A percentile compares a stretch with the other conserved stretches of the same genome.
Conservation (phyloP, 2,329 filamentous ascomycete genomes). For the Monosporascus sp. region DNA sequence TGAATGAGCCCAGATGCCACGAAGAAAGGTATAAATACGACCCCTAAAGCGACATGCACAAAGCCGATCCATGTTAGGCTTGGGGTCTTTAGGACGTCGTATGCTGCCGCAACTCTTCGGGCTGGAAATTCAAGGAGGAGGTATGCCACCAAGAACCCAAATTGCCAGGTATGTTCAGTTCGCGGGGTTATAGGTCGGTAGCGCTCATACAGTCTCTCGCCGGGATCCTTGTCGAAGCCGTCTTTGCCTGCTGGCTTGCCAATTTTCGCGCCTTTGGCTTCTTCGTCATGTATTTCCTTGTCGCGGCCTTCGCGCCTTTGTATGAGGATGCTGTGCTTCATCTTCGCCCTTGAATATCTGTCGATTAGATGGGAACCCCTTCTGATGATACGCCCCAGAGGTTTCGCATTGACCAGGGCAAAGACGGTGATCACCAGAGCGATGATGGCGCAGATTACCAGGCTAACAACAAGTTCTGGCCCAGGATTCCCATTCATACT, state of each 20-base stretch:
- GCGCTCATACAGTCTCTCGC: too few relatives aligned
- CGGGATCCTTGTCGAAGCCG: background rate
- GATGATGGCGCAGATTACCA: conserved; percentile 9
- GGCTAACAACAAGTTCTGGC: conserved; percentile 7
- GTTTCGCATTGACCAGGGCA: conserved; percentile 3
- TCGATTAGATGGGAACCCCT: background rate
- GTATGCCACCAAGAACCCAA: conserved; percentile 2
- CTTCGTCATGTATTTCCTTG: background rate
- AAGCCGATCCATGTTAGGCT: background rate
- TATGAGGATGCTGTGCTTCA: background rate
- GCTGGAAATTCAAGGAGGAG: conserved; percentile 1
- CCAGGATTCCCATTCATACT: conserved; percentile 24
- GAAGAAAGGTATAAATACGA: background rate
- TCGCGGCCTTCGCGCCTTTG: background rate
- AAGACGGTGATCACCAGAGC: conserved; percentile 3
- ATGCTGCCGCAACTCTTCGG: background rate
- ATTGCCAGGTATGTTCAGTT: background rate
- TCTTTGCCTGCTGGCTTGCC: too few relatives aligned
- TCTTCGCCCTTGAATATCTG: background rate
- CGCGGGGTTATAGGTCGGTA: too few relatives aligned
- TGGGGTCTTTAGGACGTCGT: background rate
- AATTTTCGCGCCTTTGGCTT: too few relatives aligned
- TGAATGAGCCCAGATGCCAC: background rate
- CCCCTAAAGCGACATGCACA: background rate
- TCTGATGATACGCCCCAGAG: background rate